A percentile compares a stretch with the other conserved stretches of the same genome.
phyloP scores from a whole-genome alignment of 257 asterid genomes.

The Fraxinus quadrangulata region DNA sequence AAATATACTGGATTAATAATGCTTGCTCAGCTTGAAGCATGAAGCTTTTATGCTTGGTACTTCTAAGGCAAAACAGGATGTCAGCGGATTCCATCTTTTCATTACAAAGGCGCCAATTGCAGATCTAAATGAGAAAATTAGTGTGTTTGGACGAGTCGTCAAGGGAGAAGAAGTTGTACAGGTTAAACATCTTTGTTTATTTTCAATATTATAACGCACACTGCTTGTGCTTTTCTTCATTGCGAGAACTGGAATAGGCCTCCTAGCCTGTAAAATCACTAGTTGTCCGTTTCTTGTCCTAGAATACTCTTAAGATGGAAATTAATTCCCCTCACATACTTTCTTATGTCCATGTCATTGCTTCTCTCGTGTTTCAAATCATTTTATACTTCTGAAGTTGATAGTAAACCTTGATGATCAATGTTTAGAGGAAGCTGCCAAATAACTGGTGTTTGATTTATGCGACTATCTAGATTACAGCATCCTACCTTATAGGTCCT shows the following conservation, averaged over 20 bases:
- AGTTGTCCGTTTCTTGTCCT: no score
- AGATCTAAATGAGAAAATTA: constrained; percentile 78
- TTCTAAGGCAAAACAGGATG: constrained; percentile 65
- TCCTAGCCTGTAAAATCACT: no score
- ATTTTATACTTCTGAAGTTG: neutral
- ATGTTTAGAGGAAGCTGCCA: neutral
- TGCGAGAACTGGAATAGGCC: no score
- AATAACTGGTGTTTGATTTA: no score
- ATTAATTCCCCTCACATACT: neutral
- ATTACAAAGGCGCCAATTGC: constrained; percentile 94
- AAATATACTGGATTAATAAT: neutral
- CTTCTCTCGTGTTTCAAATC: neutral
- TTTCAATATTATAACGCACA: neutral
- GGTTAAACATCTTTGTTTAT: constrained; percentile 38
- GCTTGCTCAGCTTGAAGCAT: constrained; percentile 63
- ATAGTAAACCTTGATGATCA: neutral
- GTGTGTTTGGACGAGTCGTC: constrained; percentile 83
- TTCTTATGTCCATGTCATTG: neutral
- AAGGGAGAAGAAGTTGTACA: constrained; percentile 97
- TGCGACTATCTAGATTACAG: no score
- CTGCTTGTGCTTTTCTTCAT: neutral
- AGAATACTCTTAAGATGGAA: neutral
- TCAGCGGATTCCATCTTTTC: constrained; percentile 70
- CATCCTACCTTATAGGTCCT: no score
- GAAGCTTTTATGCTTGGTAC: constrained; percentile 99